Conservation (phyloP, 108 stramenopile genomes). For the Poteriospumella lacustris region DNA sequence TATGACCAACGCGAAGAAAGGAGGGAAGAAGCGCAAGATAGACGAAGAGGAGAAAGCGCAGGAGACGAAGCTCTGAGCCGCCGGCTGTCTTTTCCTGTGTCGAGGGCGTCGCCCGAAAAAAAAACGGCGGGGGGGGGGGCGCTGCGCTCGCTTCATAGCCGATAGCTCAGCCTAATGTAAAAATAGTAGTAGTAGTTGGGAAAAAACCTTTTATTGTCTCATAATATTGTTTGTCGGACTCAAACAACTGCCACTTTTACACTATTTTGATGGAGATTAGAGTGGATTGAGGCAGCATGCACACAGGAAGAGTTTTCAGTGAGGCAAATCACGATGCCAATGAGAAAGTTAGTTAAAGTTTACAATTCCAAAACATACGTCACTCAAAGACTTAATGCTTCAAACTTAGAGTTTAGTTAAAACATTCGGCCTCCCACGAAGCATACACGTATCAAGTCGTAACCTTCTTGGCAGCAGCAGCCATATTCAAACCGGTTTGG, state of each 20-base stretch:
- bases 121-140: conserved; percentile 1
- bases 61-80: no score
- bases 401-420: no score
- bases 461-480: no score
- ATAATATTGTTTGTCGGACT: background rate
- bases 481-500: no score
- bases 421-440: no score
- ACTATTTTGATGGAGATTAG: conserved; percentile 3
- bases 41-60: no score
- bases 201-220: background rate
- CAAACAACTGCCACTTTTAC: background rate
- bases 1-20: no score
- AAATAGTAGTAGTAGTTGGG: background rate
- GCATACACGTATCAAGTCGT: no score
- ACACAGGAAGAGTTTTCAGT: background rate
- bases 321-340: background rate
- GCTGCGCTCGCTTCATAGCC: conserved; percentile 5
- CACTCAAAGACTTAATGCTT: no score
- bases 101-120: background rate
- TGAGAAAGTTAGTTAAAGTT: conserved; percentile 9
- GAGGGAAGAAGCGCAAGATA: no score
- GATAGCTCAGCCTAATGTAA: background rate
- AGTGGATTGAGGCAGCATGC: background rate
- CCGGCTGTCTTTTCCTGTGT: no score
- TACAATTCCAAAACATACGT: background rate